Base-by-base conservation (phyloP, 75 land plant species). In the Larix kaempferi region DNA sequence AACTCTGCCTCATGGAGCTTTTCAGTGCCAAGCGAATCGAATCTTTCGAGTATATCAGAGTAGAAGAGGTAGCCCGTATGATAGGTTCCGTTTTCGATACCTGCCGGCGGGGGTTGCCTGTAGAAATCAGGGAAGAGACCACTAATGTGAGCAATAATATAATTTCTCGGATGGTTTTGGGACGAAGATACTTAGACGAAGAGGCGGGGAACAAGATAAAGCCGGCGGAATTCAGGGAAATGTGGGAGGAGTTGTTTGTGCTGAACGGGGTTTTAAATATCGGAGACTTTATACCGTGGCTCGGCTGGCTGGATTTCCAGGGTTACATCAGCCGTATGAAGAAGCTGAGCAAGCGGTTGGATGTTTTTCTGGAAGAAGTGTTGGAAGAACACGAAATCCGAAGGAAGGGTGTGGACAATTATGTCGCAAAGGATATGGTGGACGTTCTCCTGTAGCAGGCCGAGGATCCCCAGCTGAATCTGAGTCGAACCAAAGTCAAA, bases 381-480 rank as follows among this genome's bases (percentile, higher is more conserved):
- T 16, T 88, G 22, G 82, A 83, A 22, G 83, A 85, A 57, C 87
- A 88, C 77, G 11, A 61, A 21, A 75, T 63, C 7, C 83, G 58
- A 26, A 79, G 79, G 60, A 71, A 81, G 44, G 79, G 62, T 16
- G 74, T 44, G 41, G 66, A 76, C n/a, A 69, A 79, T 29, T 83
- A 27, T 27, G 85, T 74, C 67, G 79, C 80, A 2, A 79, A 77
- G 66, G 88, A 88, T 57, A 88, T 85, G 90, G 86, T 88, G 62
- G 90, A 86, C 57, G 71, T 83, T 73, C 73, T 88, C n/a, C 76
- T 88, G 75, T 71, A 83, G 74, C 73, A 82, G 21, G 85, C 87
- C 26, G 87, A 88, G 3, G 84, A 88, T 75, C 86, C 87, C 52
- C 52, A 7, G 52, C 7, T 44, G 52, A 44, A 44, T 44, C 10